Evolutionary conservation across 495 filamentous ascomycete species (phyloP), one percentile per base, ranked within the genome.

Genomic region (Hyaloscypha variabilis): DNA sequence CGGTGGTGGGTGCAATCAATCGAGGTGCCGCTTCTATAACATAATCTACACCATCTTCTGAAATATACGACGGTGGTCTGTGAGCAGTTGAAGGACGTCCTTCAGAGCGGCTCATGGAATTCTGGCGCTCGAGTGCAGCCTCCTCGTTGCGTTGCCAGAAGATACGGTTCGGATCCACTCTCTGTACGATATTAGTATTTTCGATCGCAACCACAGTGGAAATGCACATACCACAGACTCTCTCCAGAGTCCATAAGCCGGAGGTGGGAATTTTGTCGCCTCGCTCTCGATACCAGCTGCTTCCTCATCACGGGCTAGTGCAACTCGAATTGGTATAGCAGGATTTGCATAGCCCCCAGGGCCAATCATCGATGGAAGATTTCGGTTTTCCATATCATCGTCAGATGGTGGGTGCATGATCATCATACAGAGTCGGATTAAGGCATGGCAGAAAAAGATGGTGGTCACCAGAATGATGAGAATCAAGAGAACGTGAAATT

Each of bases 181-280:
- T 83, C 87, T 90, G 68, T 39, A 10, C 8, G 62, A 3, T 34
- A 60, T 72, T 65, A 28, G 71, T 28, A 67, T 52, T 19, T 25
- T 25, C 21, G 17, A 14, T 49, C 24, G 49, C 30, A 13, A 19
- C n/a, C 13, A 13, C 21, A 59, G 2, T n/a, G 6, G 31, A 58
- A 49, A 63, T n/a, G 4, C 56, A 87, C 88, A 74, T 85, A 93
- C 90, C 77, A 95, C 90, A 74, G 88, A 91, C 74, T 86, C 84
- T 64, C 91, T 79, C 92, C 92, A 97, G 11, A 91, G 73, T 2
- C 92, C 93, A 76, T 97, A 97, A n/a, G 92, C 91, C 19, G 93
- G 93, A 34, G 93, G 93, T 19, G 91, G 88, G 31, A 82, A 63
- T 72, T 87, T 88, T 46, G 81, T 79, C 0, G 79, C 74, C 29